These are phyloP conservation scores for Venturia carpophila DNA, from an alignment of 2,329 filamentous ascomycete species.

Conservation along the genomic window DNA sequence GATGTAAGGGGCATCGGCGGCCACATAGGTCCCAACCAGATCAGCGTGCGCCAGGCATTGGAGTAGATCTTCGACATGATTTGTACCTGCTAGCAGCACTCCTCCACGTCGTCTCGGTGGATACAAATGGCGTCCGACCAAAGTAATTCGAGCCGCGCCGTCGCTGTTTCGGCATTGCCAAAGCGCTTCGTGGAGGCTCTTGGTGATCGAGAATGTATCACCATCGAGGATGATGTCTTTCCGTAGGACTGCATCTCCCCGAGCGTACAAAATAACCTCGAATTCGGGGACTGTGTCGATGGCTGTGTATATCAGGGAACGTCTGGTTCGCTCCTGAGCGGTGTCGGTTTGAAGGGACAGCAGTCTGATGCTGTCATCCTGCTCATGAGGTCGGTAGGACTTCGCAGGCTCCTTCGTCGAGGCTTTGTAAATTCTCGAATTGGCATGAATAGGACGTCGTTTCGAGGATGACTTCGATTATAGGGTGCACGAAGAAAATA, in stretches of 20 bases:
- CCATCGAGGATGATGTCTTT: slow-evolving; percentile 4
- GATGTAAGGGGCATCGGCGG: not conserved
- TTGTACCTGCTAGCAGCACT: slow-evolving; percentile 18
- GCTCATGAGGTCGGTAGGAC: not conserved
- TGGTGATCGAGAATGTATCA: not conserved
- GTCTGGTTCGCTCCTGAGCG: not conserved
- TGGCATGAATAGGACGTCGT: not conserved
- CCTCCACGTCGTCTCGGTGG: slow-evolving; percentile 15
- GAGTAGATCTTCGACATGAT: slow-evolving; percentile 17
- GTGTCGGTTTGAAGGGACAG: not conserved
- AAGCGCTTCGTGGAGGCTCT: slow-evolving; percentile 15
- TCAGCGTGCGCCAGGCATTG: not conserved
- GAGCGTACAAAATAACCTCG: not conserved
- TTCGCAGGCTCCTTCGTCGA: not conserved
- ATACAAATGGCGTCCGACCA: slow-evolving; percentile 20
- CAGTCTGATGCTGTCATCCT: not conserved
- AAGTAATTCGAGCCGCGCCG: not conserved
- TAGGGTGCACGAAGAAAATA: not conserved
- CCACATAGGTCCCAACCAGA: slow-evolving; percentile 13
- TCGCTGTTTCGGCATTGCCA: slow-evolving; percentile 1
- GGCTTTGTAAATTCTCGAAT: not conserved
- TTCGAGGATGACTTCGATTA: not conserved
- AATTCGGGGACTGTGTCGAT: not conserved
- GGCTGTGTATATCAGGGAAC: not conserved
- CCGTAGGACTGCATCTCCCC: not conserved